phyloP scores from a whole-genome alignment of 2,329 filamentous ascomycete genomes.

The Colletotrichum limetticola region DNA sequence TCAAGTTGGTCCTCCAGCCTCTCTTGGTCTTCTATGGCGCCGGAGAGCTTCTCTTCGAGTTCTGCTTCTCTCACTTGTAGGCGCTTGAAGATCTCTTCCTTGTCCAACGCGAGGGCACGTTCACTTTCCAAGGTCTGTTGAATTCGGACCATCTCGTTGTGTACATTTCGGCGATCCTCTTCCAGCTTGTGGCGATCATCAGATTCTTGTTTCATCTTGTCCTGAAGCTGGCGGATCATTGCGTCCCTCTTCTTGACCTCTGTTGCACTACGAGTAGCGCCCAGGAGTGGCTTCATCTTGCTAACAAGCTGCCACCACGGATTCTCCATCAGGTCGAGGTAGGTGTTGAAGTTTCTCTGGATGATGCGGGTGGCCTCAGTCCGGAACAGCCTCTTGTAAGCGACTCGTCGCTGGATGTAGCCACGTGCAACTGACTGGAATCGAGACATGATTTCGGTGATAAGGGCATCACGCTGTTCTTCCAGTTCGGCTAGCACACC shows the following conservation, averaged over 20 bases:
- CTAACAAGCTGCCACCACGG: conserved; percentile 98
- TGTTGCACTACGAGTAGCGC: conserved; percentile 88
- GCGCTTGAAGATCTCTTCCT: conserved; percentile 99
- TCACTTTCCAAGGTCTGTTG: conserved; percentile 97
- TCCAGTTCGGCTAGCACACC: conserved; percentile 96
- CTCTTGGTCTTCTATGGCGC: conserved; percentile 93
- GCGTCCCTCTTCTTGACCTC: conserved; percentile 97
- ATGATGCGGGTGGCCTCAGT: conserved; percentile 96
- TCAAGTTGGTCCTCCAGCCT: conserved; percentile 94
- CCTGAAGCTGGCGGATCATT: conserved; percentile 87
- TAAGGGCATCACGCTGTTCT: conserved; percentile 92
- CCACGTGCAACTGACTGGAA: conserved; percentile 95
- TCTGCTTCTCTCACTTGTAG: conserved; percentile 91
- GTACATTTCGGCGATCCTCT: conserved; percentile 88
- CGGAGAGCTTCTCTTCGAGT: conserved; percentile 90
- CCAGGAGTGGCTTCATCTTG: conserved; percentile 94
- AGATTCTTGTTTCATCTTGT: conserved; percentile 82
- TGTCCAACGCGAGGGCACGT: conserved; percentile 93
- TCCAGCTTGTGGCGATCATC: conserved; percentile 83
- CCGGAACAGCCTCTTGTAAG: conserved; percentile 92
- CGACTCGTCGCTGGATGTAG: conserved; percentile 86
- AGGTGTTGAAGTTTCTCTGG: conserved; percentile 92
- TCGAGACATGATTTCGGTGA: conserved; percentile 90
- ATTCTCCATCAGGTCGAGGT: conserved; percentile 87
- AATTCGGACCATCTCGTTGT: conserved; percentile 87